A percentile compares a stretch with the other conserved stretches of the same genome.
Evolutionary conservation across 2,329 filamentous ascomycete genomes (phyloP).

Genomic region (Ophiosphaerella korrae): DNA sequence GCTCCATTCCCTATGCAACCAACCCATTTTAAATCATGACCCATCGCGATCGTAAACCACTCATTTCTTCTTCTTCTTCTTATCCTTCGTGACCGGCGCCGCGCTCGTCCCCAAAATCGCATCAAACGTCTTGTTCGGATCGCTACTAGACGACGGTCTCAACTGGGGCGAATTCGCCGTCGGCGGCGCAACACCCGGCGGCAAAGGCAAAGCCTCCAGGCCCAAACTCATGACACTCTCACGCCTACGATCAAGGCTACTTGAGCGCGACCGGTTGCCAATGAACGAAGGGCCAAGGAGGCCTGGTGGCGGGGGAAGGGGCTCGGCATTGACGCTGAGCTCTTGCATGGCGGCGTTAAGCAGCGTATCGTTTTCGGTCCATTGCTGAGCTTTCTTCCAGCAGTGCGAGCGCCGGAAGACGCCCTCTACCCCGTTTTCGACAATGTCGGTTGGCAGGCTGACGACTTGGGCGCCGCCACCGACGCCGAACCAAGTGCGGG

Average conservation of each 20-base stretch:
- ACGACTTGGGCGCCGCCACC: slow-evolving; percentile 69
- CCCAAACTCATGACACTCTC: slow-evolving; percentile 54
- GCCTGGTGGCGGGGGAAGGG: slow-evolving; percentile 39
- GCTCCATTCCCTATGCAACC: slow-evolving; percentile 5
- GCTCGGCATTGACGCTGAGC: slow-evolving; percentile 32
- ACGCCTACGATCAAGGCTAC: slow-evolving; percentile 43
- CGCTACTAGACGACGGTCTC: slow-evolving; percentile 40
- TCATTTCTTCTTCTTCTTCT: slow-evolving; percentile 40
- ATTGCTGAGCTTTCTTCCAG: slow-evolving; percentile 68
- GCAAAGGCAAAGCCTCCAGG: slow-evolving; percentile 54
- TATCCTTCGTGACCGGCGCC: slow-evolving; percentile 32
- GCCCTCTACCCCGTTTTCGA: slow-evolving; percentile 70
- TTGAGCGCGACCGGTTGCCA: slow-evolving; percentile 25
- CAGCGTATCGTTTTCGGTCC: slow-evolving; percentile 54
- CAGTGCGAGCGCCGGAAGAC: slow-evolving; percentile 72
- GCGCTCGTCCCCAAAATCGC: slow-evolving; percentile 49
- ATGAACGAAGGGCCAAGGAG: slow-evolving; percentile 30
- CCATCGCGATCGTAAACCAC: background rate
- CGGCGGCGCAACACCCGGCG: slow-evolving; percentile 49
- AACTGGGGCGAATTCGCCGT: slow-evolving; percentile 28
- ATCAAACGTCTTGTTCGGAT: slow-evolving; percentile 56
- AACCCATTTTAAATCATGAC: background rate
- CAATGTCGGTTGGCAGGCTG: slow-evolving; percentile 65
- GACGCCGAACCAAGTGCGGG: slow-evolving; percentile 75
- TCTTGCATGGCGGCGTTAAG: slow-evolving; percentile 45